phyloP scores from a whole-genome alignment of 495 filamentous ascomycete species.

The Tuber melanosporum region DNA sequence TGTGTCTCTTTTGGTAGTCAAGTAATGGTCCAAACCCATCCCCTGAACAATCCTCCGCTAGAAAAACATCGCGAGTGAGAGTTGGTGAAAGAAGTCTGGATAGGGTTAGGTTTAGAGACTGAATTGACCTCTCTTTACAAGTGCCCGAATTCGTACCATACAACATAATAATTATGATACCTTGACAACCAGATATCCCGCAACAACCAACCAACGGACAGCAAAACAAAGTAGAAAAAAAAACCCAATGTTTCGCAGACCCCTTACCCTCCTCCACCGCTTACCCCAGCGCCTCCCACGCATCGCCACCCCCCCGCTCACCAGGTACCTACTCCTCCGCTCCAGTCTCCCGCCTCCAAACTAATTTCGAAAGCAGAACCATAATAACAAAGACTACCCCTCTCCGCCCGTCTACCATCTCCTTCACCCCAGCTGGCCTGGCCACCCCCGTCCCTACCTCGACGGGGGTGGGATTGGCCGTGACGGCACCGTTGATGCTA shows the following conservation, averaged over 20 bases:
- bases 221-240: background rate
- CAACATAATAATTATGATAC: too few relatives aligned
- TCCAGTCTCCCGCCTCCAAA: background rate
- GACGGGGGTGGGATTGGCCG: constrained; percentile 32
- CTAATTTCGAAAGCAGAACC: background rate
- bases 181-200: background rate
- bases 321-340: background rate
- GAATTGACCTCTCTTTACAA: too few relatives aligned
- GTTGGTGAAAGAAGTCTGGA: too few relatives aligned
- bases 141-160: too few relatives aligned
- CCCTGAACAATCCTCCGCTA: too few relatives aligned
- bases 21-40: too few relatives aligned
- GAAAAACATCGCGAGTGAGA: too few relatives aligned
- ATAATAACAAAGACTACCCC: constrained; percentile 13
- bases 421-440: constrained; percentile 40
- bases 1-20: too few relatives aligned
- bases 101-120: too few relatives aligned
- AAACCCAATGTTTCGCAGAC: background rate
- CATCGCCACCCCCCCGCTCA: background rate
- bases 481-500: constrained; percentile 48
- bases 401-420: constrained; percentile 42
- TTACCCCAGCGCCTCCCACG: background rate
- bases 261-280: background rate
- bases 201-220: background rate
- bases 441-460: constrained; percentile 34